Base-by-base conservation (phyloP, 805 yeast species). In the Saturnispora besseyi region DNA sequence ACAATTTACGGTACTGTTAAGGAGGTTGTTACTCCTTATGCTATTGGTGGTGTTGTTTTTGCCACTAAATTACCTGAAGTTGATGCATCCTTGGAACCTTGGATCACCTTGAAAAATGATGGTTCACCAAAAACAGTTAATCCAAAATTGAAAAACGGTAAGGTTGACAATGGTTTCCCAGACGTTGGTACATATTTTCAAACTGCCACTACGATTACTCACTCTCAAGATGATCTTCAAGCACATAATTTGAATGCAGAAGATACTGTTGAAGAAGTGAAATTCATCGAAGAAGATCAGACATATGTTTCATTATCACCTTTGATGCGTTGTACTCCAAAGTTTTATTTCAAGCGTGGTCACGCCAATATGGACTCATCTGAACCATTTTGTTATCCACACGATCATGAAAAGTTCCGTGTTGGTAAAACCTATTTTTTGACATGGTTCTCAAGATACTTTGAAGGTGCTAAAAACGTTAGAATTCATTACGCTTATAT, bases 311-410 rank as follows among this genome's bases (percentile, higher is more conserved):
- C 75, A 18, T 70, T 88, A 62, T 85, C 82, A 60, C 96, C 96
- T 0, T 64, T 88, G 45, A 75, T 87, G 60, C 75, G 96, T 67
- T 88, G 96, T 68, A 85, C 89, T 4, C 96, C 96, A 2, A 83
- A 83, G 48, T 67, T 76, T 44, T 88, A 85, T 62, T 73, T 69
- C 59, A 75, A 73, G 56, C 83, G 81, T 61, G 91, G 90, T 8
- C 52, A 71, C 34, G 82, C 80, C 30, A 79, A 79, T 56, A 66
- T 70, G 53, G 62, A 66, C 15, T 58, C 69, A 1, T 77, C 88
- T 37, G 93, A 72, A 46, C 96, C 96, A n/a, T 86, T 87, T 65
- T 88, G 96, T 65, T 77, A 86, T 21, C 96, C 96, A 11, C 71
- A 69, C 32, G 90, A 84, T 58, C 75, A 79, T 51, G 58, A 73